Evolutionary conservation across 495 filamentous ascomycete genomes (phyloP), one percentile per base, ranked within the genome.

Genomic region (Neurospora sp.): DNA sequence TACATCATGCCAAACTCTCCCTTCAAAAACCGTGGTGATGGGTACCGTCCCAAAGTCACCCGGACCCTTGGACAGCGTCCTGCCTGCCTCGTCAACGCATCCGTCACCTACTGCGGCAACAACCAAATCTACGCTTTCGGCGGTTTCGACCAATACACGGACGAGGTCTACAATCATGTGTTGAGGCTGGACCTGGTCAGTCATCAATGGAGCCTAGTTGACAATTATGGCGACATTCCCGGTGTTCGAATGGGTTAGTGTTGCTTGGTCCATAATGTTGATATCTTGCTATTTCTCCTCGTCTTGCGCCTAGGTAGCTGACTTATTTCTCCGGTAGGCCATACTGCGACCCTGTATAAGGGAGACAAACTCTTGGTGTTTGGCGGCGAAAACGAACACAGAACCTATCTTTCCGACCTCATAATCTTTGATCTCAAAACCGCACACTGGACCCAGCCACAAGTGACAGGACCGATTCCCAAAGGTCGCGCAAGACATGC

Each of bases 111-210:
- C 82, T 97, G 94, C 78, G 93, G 93, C 66, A 93, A 97, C 81
- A 94, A 97, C 83, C 89, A 92, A 79, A 98, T 99, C 76, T 98
- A 97, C 83, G 96, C 94, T 37, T 99, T 99, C 83, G 96, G 96
- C 14, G 96, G 96, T n/a, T 99, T 99, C 77, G 96, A 99, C 79
- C 94, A 97, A 80, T 98, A 96, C 79, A 98, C 96, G 10, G 96
- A 99, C 81, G 96, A 99, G 86, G 96, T 99, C 37, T 99, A 98
- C 85, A 99, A 99, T 79, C 96, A 98, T 84, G 96, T 99, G 69
- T 85, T 99, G 69, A 90, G 88, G 76, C 83, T 99, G 39, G 93
- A 98, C 81, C 84, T 99, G 71, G 88, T 91, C 74, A 92, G 90
- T 59, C 88, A 94, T 73, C 92, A 94, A 77, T 99, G 96, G 96